Base-by-base conservation (phyloP, 2,329 filamentous ascomycete genomes). In the Fusarium floridanum region DNA sequence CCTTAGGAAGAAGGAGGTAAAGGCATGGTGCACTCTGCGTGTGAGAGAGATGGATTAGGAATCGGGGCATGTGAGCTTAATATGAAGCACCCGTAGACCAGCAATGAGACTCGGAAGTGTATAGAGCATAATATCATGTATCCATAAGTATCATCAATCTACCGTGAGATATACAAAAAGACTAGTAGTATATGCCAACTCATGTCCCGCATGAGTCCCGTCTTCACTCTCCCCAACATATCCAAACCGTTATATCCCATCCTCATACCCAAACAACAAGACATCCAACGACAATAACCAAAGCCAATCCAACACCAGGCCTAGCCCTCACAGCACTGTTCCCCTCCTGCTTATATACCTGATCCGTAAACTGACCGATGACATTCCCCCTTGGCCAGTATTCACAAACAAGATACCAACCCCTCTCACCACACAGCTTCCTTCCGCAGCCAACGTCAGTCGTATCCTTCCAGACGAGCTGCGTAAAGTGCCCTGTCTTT, bases 381-480 rank as follows among this genome's bases (percentile, higher is more conserved):
- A 94, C 84, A 77, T 94, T 94, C 0, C 92, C 92, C 2, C 86
- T 80, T 1, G 92, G 92, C 84, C 86, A 91, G 81, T 94, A 94
- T 82, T 94, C 91, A 75, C 92, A 94, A 27, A 91, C 91, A 1
- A 94, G 84, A 80, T 89, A 93, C 89, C 90, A 93, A 0, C 90
- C 91, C 39, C 82, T 82, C 34, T 81, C 80, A 1, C 81, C 82
- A 60, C 87, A 89, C 50, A 86, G 70, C 72, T 73, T 83, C 66
- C 81, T 82, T 27, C 80, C 86, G 66, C 88, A 94, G 0, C 91
- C 91, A 0, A 92, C 87, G 48, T 85, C 84, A 8, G 84, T 90
- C 1, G 91, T 93, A 27, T 84, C 81, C 80, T 88, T 90, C 92
- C 93, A 94, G 7, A 94, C 92, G 8, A 94, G 81, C 84, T 94